These are phyloP conservation scores for Raffaelea arxii DNA, from an alignment of 2,329 filamentous ascomycete genomes.

Conservation along the genomic window DNA sequence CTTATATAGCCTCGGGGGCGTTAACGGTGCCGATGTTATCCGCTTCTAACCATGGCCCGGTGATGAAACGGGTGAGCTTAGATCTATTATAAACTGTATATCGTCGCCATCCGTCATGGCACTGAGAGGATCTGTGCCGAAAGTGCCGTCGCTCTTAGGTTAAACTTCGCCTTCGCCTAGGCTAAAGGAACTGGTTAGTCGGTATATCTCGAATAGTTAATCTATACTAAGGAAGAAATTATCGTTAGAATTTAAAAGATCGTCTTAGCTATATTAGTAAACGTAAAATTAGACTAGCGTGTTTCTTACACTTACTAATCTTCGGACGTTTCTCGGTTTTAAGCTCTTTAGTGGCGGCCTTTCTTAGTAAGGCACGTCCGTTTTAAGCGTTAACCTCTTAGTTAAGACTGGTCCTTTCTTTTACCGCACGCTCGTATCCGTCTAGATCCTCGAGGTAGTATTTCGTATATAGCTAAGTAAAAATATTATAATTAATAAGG, in stretches of 20 bases:
- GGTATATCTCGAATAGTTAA: background rate
- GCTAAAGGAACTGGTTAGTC: background rate
- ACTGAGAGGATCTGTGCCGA: background rate
- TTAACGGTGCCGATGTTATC: background rate
- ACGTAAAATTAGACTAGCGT: background rate
- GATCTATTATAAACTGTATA: background rate
- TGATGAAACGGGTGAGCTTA: background rate
- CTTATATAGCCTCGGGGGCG: background rate
- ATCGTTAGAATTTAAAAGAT: background rate
- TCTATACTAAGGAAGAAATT: background rate
- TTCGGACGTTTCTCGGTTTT: background rate
- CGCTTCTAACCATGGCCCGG: background rate
- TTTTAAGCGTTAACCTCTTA: background rate
- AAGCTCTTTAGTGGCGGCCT: background rate
- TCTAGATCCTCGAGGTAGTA: background rate
- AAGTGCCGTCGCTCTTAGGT: background rate
- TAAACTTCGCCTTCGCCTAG: background rate
- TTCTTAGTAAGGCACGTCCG: background rate
- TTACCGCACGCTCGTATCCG: background rate
- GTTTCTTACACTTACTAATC: background rate
- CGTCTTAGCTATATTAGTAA: background rate
- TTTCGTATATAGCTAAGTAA: background rate
- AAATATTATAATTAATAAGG: background rate
- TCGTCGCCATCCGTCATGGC: background rate
- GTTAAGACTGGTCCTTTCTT: background rate